Conservation (phyloP, 192 early-diverging fungal species). For the Entophlyctis luteolus region DNA sequence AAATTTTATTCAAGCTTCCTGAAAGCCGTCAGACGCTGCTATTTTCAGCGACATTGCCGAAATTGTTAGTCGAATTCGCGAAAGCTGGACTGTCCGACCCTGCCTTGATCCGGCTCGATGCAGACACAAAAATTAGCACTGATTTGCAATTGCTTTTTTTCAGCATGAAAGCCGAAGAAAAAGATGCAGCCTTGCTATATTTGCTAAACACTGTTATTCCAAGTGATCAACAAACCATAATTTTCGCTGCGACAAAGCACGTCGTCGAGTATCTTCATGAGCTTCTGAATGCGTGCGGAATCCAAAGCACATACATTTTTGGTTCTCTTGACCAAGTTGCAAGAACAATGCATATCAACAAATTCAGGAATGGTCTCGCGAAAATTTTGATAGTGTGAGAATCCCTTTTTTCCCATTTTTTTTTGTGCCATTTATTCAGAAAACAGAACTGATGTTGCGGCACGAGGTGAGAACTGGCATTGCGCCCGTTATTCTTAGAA, state of each 20-base stretch:
- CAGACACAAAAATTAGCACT: conserved; percentile 88
- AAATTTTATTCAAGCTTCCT: conserved; percentile 82
- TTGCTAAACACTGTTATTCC: conserved; percentile 72
- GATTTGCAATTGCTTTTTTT: conserved; percentile 98
- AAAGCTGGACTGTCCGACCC: conserved; percentile 94
- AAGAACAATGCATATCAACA: conserved; percentile 78
- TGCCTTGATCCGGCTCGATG: conserved; percentile 86
- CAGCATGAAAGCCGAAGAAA: conserved; percentile 75
- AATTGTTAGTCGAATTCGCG: conserved; percentile 91
- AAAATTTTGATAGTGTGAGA: conserved; percentile 75
- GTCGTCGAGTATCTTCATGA: conserved; percentile 92
- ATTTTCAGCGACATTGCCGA: conserved; percentile 95
- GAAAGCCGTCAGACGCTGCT: conserved; percentile 82
- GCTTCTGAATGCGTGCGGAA: conserved; percentile 67
- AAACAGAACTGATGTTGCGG: not conserved
- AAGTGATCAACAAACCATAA: conserved; percentile 73
- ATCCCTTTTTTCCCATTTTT: not conserved
- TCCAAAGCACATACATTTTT: conserved; percentile 83
- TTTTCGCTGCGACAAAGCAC: conserved; percentile 96
- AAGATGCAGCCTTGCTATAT: conserved; percentile 85
- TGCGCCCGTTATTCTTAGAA: too few species aligned
- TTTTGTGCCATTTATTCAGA: too few species aligned
- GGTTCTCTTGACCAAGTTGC: conserved; percentile 91
- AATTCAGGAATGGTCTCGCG: conserved; percentile 74
- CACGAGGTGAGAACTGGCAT: conserved; percentile 69